These are phyloP conservation scores for Mucor irregularis DNA, from an alignment of 371 early-diverging fungal genomes.

Conservation along the genomic window DNA sequence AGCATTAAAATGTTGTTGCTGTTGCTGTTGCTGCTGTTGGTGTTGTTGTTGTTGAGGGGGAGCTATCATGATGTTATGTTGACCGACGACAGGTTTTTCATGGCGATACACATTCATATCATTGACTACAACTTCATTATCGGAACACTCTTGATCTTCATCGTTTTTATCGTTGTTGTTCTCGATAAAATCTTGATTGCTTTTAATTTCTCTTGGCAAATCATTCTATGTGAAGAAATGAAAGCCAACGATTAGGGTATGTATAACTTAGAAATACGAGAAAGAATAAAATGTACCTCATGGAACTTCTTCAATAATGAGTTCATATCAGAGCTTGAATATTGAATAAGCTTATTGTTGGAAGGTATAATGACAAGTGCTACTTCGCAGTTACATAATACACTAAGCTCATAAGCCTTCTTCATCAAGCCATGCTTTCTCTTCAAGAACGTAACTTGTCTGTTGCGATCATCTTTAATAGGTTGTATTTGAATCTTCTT, in stretches of 20 bases:
- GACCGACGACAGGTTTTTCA: no score
- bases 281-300: conserved; percentile 8
- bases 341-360: conserved; percentile 91
- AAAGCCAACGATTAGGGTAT: background rate
- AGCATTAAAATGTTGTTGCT: background rate
- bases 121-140: no score
- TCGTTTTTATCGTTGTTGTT: background rate
- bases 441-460: conserved; percentile 93
- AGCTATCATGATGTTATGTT: background rate
- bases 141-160: conserved; percentile 5
- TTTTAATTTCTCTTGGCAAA: conserved; percentile 18
- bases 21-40: background rate
- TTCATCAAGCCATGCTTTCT: conserved; percentile 99
- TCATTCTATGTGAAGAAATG: conserved; percentile 7
- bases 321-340: conserved; percentile 82
- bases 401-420: conserved; percentile 98
- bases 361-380: conserved; percentile 87
- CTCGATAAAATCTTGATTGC: conserved; percentile 24
- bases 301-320: conserved; percentile 5
- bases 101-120: no score
- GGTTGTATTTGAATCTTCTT: conserved; percentile 96
- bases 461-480: conserved; percentile 93
- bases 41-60: background rate
- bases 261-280: no score
- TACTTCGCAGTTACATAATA: conserved; percentile 97